Conservation (phyloP, 306 rosid species). For the Gleditsia sinensis region DNA sequence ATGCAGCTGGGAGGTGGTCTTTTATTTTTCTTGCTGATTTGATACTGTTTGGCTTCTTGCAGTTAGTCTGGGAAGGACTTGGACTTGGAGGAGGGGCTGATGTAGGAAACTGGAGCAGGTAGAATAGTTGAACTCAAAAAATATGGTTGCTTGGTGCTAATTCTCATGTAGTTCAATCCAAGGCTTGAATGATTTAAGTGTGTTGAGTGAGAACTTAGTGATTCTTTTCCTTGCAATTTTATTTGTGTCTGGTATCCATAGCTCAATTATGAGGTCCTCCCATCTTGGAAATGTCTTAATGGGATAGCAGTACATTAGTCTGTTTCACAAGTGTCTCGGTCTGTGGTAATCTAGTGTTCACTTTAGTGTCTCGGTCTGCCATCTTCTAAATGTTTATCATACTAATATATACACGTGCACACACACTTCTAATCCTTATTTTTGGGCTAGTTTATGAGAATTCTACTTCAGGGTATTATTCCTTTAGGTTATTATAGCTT, state of each 20-base stretch:
- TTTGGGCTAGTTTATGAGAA: not conserved
- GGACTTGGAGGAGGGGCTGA: conserved; percentile 89
- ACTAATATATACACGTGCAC: conserved; percentile 12
- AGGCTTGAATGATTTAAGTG: not conserved
- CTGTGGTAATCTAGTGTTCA: conserved; percentile 19
- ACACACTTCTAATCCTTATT: no score
- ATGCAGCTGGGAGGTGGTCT: not conserved
- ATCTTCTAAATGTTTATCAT: not conserved
- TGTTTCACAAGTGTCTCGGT: conserved; percentile 14
- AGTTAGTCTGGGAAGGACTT: conserved; percentile 95
- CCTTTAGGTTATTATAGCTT: conserved; percentile 4
- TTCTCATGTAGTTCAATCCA: not conserved
- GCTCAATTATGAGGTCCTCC: conserved; percentile 1
- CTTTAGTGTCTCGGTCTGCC: conserved; percentile 5
- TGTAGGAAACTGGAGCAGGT: conserved; percentile 92
- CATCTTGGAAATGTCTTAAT: not conserved
- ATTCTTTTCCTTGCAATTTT: conserved; percentile 10
- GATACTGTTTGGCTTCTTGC: conserved; percentile 37
- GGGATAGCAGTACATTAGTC: conserved; percentile 3
- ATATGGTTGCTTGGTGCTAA: not conserved
- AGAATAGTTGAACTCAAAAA: conserved; percentile 6
- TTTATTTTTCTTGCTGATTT: conserved; percentile 24
- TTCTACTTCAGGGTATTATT: conserved; percentile 16
- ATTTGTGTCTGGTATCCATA: conserved; percentile 5
- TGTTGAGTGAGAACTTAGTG: conserved; percentile 8